These are phyloP conservation scores for Yamadazyma laniorum DNA, from an alignment of 805 yeast species.

Conservation along the genomic window DNA sequence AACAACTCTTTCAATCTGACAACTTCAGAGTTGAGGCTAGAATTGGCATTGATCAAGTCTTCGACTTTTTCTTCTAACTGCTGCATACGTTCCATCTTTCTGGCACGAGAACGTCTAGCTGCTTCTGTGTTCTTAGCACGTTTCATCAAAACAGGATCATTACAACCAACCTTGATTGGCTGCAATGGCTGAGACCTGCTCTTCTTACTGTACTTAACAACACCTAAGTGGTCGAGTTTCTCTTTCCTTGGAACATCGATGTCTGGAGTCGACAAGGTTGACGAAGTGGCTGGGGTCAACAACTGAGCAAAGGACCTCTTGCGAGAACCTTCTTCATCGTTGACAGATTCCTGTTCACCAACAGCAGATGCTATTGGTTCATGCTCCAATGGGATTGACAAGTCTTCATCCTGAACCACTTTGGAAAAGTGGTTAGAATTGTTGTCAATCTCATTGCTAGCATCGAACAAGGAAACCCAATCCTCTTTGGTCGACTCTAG, in stretches of 20 bases:
- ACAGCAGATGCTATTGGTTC: constrained; percentile 8
- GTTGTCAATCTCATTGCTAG: constrained; percentile 17
- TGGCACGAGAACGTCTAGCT: constrained; percentile 91
- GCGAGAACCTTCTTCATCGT: neutral
- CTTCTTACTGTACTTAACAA: constrained; percentile 75
- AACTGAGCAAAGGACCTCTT: constrained; percentile 20
- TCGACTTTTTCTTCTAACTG: constrained; percentile 81
- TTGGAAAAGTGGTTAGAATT: constrained; percentile 7
- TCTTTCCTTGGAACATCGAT: constrained; percentile 20
- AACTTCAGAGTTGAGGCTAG: constrained; percentile 62
- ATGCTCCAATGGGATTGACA: constrained; percentile 15
- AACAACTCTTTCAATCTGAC: constrained; percentile 53
- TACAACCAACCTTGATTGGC: constrained; percentile 59
- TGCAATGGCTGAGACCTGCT: constrained; percentile 68
- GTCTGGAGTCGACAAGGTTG: constrained; percentile 34
- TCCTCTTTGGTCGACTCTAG: constrained; percentile 45
- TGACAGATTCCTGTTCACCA: constrained; percentile 2
- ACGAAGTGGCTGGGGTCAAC: constrained; percentile 29
- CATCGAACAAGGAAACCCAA: constrained; percentile 63
- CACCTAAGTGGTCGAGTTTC: constrained; percentile 69
- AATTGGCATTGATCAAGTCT: constrained; percentile 56
- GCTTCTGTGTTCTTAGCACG: constrained; percentile 98
- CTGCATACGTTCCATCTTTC: constrained; percentile 83
- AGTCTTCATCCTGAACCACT: constrained; percentile 19
- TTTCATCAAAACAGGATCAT: constrained; percentile 73